Percentiles rank a stretch among this genome's conserved stretches.
These are phyloP conservation scores for Corymbia maculata DNA, from an alignment of 345 rosid genomes.

Conservation along the genomic window DNA sequence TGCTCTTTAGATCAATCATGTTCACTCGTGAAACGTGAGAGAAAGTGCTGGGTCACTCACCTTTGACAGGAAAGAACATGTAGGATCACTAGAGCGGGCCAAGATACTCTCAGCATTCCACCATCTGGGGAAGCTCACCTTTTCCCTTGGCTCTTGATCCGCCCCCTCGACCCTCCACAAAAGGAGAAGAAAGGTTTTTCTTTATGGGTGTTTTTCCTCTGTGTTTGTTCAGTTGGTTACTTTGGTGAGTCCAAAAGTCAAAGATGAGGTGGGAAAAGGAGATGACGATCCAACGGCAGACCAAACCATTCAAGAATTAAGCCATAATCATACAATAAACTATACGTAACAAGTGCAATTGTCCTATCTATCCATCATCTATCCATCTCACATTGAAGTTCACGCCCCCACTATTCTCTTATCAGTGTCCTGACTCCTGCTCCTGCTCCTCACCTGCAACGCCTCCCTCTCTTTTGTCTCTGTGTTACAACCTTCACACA, in stretches of 20 bases:
- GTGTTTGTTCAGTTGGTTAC: not conserved
- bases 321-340: not conserved
- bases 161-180: not conserved
- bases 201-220: not conserved
- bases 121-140: not conserved
- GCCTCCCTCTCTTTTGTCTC: not conserved
- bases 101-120: not conserved
- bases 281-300: not conserved
- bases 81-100: not conserved
- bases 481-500: not conserved
- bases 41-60: not conserved
- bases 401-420: not conserved
- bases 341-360: not conserved
- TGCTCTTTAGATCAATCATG: not conserved
- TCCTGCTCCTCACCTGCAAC: not conserved
- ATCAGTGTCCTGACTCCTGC: not conserved
- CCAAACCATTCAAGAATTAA: not conserved
- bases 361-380: not conserved
- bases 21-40: not conserved
- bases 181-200: not conserved
- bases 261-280: not conserved
- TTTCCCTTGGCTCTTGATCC: not conserved
- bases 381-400: not conserved
- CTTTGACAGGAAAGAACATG: not conserved
- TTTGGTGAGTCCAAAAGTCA: not conserved